Base-by-base conservation (phyloP, 768 basidiomycete species). In the Lactarius deliciosus region DNA sequence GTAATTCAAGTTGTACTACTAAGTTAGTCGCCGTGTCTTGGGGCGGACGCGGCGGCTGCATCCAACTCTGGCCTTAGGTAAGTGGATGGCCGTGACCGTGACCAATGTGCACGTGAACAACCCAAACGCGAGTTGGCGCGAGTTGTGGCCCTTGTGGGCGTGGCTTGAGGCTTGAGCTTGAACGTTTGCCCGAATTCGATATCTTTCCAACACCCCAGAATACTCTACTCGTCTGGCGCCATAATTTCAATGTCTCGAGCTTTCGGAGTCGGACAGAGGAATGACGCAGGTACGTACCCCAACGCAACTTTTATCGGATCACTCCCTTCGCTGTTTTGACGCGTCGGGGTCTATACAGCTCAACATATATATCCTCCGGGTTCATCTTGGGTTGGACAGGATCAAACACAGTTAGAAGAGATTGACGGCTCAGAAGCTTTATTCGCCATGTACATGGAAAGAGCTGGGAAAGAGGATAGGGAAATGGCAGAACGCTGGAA, bases 361-460 rank as follows among this genome's bases (percentile, higher is more conserved):
- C 50, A 53, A 53, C 22, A 25, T 53, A 50, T 11, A 25, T 25
- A 53, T 25, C 22, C 50, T 25, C 50, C 50, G 13, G 5, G 22
- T 25, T 2, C 22, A 22, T 53, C 13, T 53, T 53, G 50, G 50
- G 50, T 13, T 15, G 50, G 50, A 53, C 50, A 53, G 15, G 50
- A 25, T 53, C 22, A 25, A 53, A 41, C 53, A 72, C 67, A 30
- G 71, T 74, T 71, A 11, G 30, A 28, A 34, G 53, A 30, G 16
- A 32, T 25, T 25, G 50, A 53, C 25, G 50, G 50, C 22, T 53
- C 50, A 15, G 50, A 53, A 53, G 22, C 22, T 25, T 25, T 53
- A 53, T 53, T 25, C 50, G 15, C 50, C 25, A 53, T 53, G 50
- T 53, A 53, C 25, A 53, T 53, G 50, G 50, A 53, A 53, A 53